Evolutionary conservation across 805 yeast species (phyloP).

Genomic region (Debaryomyces castellii): DNA sequence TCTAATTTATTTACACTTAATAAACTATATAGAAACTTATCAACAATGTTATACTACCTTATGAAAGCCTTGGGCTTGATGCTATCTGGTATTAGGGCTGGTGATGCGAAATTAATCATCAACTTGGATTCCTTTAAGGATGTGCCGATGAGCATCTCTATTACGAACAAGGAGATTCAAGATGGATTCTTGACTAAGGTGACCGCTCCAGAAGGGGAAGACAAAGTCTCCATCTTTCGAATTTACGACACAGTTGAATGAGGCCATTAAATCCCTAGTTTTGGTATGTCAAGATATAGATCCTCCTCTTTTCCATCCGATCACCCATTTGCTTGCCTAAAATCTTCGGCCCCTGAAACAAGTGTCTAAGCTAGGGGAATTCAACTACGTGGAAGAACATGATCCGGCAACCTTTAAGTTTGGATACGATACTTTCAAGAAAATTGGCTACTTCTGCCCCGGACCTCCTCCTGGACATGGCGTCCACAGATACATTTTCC

Average conservation of each 20-base stretch:
- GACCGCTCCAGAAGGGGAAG: slow-evolving; percentile 2
- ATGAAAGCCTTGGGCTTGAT: slow-evolving; percentile 6
- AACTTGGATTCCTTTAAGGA: slow-evolving; percentile 4
- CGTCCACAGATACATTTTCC: slow-evolving; percentile 13
- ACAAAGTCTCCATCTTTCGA: slow-evolving; percentile 9
- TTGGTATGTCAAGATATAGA: slow-evolving; percentile 14
- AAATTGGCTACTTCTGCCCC: slow-evolving; percentile 11
- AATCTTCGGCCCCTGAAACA: slow-evolving; percentile 5
- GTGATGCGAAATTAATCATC: slow-evolving; percentile 6
- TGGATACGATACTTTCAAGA: slow-evolving; percentile 5
- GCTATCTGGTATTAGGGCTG: slow-evolving; percentile 7
- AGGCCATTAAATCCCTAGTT: slow-evolving; percentile 9
- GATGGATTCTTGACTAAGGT: slow-evolving; percentile 2
- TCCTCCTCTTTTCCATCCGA: slow-evolving; percentile 10
- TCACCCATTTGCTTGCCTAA: slow-evolving; percentile 12
- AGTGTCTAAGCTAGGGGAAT: slow-evolving; percentile 4
- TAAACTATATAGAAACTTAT: neutral
- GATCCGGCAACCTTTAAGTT: slow-evolving; percentile 4
- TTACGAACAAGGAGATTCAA: slow-evolving; percentile 10
- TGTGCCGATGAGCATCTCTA: slow-evolving; percentile 2
- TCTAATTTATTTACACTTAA: too few relatives aligned
- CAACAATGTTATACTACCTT: neutral
- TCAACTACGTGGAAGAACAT: neutral
- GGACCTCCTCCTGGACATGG: slow-evolving; percentile 14
- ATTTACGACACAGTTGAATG: slow-evolving; percentile 1